Percentiles rank a stretch among this genome's conserved stretches.
phyloP scores from a whole-genome alignment of 495 filamentous ascomycete species.

The Trichoderma parareesei region DNA sequence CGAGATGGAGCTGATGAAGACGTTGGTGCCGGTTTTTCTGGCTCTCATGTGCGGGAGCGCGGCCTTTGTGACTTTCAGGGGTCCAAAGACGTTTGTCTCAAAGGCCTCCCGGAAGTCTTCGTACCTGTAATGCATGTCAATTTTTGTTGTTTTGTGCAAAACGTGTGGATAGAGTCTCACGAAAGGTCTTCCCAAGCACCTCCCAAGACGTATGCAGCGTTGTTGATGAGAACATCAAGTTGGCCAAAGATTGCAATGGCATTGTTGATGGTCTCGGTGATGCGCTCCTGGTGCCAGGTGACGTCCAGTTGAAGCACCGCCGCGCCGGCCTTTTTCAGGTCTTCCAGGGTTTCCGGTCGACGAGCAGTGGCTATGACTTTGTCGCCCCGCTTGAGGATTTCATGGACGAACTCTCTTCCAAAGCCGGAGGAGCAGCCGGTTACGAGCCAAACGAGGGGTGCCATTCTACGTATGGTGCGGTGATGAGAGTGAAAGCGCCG shows the following conservation, averaged over 20 bases:
- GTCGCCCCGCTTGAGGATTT: conserved; percentile 37
- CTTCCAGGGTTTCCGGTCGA: conserved; percentile 21
- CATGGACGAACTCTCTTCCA: conserved; percentile 25
- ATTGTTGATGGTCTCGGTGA: conserved; percentile 13
- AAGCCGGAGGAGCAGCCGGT: conserved; percentile 26
- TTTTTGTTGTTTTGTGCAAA: background rate
- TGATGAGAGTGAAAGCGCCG: background rate
- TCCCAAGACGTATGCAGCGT: conserved; percentile 13
- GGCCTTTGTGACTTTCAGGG: conserved; percentile 16
- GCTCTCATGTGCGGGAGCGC: conserved; percentile 13
- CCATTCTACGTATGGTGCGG: conserved; percentile 10
- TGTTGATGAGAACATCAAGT: conserved; percentile 23
- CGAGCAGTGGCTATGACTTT: conserved; percentile 36
- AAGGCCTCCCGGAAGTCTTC: conserved; percentile 15
- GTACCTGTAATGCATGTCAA: background rate
- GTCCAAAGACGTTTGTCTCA: conserved; percentile 15
- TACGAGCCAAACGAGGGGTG: conserved; percentile 21
- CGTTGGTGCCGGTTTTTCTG: conserved; percentile 14
- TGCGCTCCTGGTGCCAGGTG: conserved; percentile 18
- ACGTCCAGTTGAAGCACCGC: conserved; percentile 35
- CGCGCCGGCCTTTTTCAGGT: conserved; percentile 15
- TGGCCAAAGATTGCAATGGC: conserved; percentile 12
- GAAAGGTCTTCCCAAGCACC: conserved; percentile 8
- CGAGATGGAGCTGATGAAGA: conserved; percentile 14
- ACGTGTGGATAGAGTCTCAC: background rate